Conservation (phyloP, 768 basidiomycete species). For the Mycena polygramma region DNA sequence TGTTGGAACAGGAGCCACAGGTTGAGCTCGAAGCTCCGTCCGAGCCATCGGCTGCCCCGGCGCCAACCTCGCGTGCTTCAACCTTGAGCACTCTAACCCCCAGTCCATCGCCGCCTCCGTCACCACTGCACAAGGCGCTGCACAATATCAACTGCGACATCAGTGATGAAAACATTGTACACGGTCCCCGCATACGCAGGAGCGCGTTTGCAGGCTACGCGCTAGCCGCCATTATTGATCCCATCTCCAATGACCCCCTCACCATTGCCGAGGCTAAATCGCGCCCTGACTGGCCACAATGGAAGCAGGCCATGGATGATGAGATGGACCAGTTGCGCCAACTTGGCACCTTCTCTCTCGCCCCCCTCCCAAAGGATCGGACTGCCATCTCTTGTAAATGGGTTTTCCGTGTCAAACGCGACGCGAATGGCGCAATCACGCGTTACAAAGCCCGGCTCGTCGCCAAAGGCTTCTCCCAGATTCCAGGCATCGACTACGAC, state of each 20-base stretch:
- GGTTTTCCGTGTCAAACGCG: slow-evolving; percentile 48
- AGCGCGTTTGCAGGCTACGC: slow-evolving; percentile 10
- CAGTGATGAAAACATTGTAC: slow-evolving; percentile 9
- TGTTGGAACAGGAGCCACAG: background rate
- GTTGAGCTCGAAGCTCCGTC: slow-evolving; percentile 20
- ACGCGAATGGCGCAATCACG: slow-evolving; percentile 43
- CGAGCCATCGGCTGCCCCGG: background rate
- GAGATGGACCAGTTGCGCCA: slow-evolving; percentile 18
- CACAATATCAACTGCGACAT: slow-evolving; percentile 20
- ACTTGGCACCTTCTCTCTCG: slow-evolving; percentile 34
- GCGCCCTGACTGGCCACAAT: slow-evolving; percentile 18
- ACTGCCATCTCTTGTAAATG: slow-evolving; percentile 40
- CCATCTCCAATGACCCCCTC: slow-evolving; percentile 21
- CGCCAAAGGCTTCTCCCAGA: slow-evolving; percentile 44
- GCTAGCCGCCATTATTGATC: slow-evolving; percentile 33
- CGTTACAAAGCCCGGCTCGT: slow-evolving; percentile 40
- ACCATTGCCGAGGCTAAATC: slow-evolving; percentile 17
- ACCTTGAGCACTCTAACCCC: background rate
- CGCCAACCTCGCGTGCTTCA: background rate
- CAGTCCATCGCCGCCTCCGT: background rate
- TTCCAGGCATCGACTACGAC: slow-evolving; percentile 47
- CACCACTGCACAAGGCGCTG: slow-evolving; percentile 3
- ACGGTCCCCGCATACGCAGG: slow-evolving; percentile 10
- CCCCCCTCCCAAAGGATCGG: slow-evolving; percentile 28
- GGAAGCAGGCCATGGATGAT: slow-evolving; percentile 16